Percentiles rank a stretch among this genome's conserved stretches.
Conservation (phyloP, 1,139 yeast species). For the Pichia sp. region DNA sequence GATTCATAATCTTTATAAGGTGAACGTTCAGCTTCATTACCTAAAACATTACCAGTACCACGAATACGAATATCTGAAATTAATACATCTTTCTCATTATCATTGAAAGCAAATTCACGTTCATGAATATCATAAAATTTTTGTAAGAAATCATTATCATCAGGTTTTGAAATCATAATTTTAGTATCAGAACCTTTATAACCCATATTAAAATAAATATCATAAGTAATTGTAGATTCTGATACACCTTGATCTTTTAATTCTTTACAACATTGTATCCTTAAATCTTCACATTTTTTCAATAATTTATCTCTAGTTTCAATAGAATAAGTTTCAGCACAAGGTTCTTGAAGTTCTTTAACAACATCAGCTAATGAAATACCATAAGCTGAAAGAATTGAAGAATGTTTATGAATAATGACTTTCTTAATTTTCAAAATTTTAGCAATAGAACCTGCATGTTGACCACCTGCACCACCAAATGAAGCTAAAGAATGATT, state of each 20-base stretch:
- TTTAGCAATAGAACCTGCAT: slow-evolving; percentile 44
- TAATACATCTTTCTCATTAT: slow-evolving; percentile 50
- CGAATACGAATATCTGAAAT: slow-evolving; percentile 81
- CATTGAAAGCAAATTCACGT: slow-evolving; percentile 61
- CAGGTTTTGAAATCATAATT: slow-evolving; percentile 49
- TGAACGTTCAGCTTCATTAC: slow-evolving; percentile 16
- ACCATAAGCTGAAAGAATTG: slow-evolving; percentile 50
- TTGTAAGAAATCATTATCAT: slow-evolving; percentile 18
- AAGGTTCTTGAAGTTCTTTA: slow-evolving; percentile 49
- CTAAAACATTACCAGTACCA: slow-evolving; percentile 44
- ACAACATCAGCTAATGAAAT: slow-evolving; percentile 48
- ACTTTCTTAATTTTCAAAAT: slow-evolving; percentile 39
- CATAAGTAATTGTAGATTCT: slow-evolving; percentile 32
- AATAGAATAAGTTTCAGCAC: background rate
- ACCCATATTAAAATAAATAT: slow-evolving; percentile 65
- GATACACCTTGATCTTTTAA: slow-evolving; percentile 42
- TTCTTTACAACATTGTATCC: slow-evolving; percentile 19
- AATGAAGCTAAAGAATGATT: slow-evolving; percentile 44
- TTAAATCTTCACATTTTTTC: background rate
- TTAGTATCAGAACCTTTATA: slow-evolving; percentile 85
- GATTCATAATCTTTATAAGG: slow-evolving; percentile 23
- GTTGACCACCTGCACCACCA: slow-evolving; percentile 57
- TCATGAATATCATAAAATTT: slow-evolving; percentile 37
- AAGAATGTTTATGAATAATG: slow-evolving; percentile 44
- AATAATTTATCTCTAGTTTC: background rate